phyloP scores from a whole-genome alignment of 2,329 filamentous ascomycete genomes.

The Fusarium sp. region DNA sequence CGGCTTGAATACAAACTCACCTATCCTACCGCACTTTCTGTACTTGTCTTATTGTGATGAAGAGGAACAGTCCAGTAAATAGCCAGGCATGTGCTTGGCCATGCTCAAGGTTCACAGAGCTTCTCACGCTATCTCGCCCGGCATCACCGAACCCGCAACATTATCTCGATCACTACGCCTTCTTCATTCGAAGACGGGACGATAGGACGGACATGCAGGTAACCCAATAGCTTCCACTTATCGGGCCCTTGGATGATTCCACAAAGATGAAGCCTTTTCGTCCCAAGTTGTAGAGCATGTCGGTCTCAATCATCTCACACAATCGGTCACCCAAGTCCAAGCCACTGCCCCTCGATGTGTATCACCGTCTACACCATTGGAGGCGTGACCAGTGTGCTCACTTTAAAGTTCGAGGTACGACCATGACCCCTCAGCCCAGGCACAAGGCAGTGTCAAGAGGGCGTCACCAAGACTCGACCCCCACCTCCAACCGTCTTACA shows the following conservation, averaged over 20 bases:
- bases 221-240: not conserved
- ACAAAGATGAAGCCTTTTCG: not conserved
- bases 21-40: not conserved
- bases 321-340: not conserved
- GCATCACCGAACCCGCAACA: not conserved
- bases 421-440: not conserved
- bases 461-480: not conserved
- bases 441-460: not conserved
- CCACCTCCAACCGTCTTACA: not conserved
- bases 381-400: not conserved
- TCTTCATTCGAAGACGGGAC: not conserved
- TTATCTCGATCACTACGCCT: not conserved
- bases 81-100: too few species aligned
- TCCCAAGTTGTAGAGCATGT: not conserved
- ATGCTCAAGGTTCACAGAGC: not conserved
- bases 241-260: not conserved
- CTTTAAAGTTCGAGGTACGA: not conserved
- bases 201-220: not conserved
- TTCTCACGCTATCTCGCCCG: not conserved
- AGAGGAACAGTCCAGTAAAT: too few species aligned
- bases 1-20: conserved; percentile 22
- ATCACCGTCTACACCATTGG: not conserved
- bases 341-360: not conserved
- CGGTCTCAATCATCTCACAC: not conserved
- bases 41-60: not conserved